These are phyloP conservation scores for Austropuccinia psidii DNA, from an alignment of 1,284 basidiomycete genomes.

Conservation along the genomic window DNA sequence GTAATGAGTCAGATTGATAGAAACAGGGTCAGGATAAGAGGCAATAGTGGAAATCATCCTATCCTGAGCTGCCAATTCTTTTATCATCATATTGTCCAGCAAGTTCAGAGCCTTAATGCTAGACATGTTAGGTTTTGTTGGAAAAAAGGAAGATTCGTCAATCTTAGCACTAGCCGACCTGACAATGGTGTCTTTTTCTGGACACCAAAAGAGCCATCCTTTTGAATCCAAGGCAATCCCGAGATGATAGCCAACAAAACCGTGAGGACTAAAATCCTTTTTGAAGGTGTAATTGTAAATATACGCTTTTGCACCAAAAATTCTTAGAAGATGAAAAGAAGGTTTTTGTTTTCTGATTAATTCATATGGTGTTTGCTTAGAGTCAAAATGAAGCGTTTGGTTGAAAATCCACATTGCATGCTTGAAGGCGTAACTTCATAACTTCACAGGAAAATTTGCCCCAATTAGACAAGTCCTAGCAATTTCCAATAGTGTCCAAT, in stretches of 20 bases:
- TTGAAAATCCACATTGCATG: neutral
- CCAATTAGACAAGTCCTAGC: neutral
- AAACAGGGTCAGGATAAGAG: no score
- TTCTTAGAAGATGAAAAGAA: neutral
- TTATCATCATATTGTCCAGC: no score
- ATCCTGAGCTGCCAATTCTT: no score
- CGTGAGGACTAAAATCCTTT: neutral
- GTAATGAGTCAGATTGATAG: no score
- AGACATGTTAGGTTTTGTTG: no score
- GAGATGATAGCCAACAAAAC: neutral
- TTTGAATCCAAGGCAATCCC: neutral
- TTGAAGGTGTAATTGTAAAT: neutral
- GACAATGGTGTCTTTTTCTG: no score
- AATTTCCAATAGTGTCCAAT: neutral
- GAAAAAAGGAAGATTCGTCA: no score
- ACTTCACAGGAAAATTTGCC: neutral
- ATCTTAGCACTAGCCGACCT: no score
- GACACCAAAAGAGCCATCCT: constrained; percentile 8
- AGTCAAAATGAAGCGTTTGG: neutral
- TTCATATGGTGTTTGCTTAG: neutral
- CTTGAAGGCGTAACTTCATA: neutral
- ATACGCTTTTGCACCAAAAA: neutral
- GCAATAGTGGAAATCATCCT: no score
- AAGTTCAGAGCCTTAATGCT: no score
- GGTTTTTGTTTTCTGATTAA: no score